Conservation (phyloP, 108 stramenopile species). For the Conticribra weissflogii region DNA sequence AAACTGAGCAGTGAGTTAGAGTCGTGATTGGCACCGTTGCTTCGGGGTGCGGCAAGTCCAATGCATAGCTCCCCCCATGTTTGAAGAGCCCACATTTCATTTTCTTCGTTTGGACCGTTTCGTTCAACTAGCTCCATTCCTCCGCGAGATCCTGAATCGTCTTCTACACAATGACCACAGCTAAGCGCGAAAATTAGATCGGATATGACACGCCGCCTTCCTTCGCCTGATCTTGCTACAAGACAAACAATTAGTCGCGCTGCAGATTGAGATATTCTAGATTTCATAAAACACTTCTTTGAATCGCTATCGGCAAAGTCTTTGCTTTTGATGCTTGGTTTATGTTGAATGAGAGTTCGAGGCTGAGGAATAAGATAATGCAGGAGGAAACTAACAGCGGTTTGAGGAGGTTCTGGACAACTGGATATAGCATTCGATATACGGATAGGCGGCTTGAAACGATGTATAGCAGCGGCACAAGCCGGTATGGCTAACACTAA, state of each 20-base stretch:
- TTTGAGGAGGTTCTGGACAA: constrained; percentile 72
- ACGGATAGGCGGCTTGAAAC: constrained; percentile 54
- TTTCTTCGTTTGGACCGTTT: constrained; percentile 4
- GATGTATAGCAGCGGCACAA: constrained; percentile 87
- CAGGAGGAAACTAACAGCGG: constrained; percentile 84
- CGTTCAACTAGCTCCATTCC: constrained; percentile 4
- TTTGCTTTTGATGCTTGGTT: constrained; percentile 9
- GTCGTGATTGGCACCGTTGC: constrained; percentile 50
- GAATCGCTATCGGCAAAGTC: constrained; percentile 23
- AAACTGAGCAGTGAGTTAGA: constrained; percentile 70
- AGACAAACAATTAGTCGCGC: constrained; percentile 84
- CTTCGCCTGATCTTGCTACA: constrained; percentile 91
- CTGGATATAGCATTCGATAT: constrained; percentile 76
- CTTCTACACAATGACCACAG: constrained; percentile 52
- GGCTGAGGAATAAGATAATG: constrained; percentile 84
- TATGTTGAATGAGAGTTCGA: constrained; percentile 41
- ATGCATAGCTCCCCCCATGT: constrained; percentile 57
- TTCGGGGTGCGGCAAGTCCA: constrained; percentile 85
- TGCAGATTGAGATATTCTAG: constrained; percentile 64
- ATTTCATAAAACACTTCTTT: constrained; percentile 41
- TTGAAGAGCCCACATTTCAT: constrained; percentile 66
- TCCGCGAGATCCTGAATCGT: background rate
- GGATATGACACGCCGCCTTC: constrained; percentile 83
- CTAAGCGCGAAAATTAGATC: constrained; percentile 86
- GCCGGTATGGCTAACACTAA: constrained; percentile 89